phyloP scores from a whole-genome alignment of 805 yeast genomes.

The Metschnikowia kunwiensis region DNA sequence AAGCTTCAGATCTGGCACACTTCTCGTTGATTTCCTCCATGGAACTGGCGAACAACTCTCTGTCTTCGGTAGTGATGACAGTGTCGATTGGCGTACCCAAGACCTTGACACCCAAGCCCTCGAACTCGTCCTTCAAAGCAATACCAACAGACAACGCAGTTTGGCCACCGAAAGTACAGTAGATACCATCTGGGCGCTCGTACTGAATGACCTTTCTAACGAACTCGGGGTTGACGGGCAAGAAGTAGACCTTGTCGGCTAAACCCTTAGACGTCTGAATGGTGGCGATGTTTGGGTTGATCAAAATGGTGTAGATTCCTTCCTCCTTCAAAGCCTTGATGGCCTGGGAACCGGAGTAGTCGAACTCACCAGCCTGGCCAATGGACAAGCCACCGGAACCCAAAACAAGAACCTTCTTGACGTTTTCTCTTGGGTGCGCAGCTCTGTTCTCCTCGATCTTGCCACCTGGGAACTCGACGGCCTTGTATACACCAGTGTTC shows the following conservation, averaged over 20 bases:
- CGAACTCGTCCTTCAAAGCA: slow-evolving; percentile 91
- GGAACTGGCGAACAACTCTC: slow-evolving; percentile 91
- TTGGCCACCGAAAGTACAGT: slow-evolving; percentile 98
- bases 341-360: slow-evolving; percentile 98
- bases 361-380: slow-evolving; percentile 99
- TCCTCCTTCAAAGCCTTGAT: slow-evolving; percentile 97
- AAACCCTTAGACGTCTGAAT: slow-evolving; percentile 97
- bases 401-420: slow-evolving; percentile 86
- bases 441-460: slow-evolving; percentile 65
- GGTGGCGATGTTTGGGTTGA: slow-evolving; percentile 97
- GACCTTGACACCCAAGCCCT: slow-evolving; percentile 85
- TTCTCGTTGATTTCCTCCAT: slow-evolving; percentile 95
- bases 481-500: slow-evolving; percentile 54
- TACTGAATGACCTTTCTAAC: slow-evolving; percentile 92
- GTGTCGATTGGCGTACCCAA: slow-evolving; percentile 97
- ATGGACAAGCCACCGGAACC: slow-evolving; percentile 98
- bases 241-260: slow-evolving; percentile 95
- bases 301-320: slow-evolving; percentile 92
- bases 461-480: slow-evolving; percentile 92
- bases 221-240: slow-evolving; percentile 96
- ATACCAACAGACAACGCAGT: slow-evolving; percentile 97
- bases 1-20: slow-evolving; percentile 92
- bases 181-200: slow-evolving; percentile 96
- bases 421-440: slow-evolving; percentile 73
- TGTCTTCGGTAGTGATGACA: slow-evolving; percentile 94